phyloP scores from a whole-genome alignment of 73 alveolate genomes.

The Durusdinium trenchii region DNA sequence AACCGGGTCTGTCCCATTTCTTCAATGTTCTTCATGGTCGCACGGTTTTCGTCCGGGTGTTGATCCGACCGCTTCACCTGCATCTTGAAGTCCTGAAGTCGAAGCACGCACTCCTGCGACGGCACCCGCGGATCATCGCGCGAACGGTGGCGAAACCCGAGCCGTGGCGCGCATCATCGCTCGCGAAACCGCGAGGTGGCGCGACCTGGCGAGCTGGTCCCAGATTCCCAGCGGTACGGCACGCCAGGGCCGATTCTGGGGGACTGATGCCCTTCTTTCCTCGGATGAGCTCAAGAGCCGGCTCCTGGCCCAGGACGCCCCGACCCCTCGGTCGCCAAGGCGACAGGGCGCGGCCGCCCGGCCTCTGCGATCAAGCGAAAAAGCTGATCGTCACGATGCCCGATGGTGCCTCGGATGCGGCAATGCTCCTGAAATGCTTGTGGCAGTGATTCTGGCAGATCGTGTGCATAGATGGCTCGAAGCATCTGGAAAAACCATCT shows the following conservation, averaged over 20 bases:
- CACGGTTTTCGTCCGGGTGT: too few species aligned
- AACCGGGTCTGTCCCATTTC: too few species aligned
- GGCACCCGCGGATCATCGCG: not conserved
- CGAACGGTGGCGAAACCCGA: not conserved
- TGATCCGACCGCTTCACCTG: too few species aligned
- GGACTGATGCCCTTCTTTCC: not conserved
- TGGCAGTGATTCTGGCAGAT: not conserved
- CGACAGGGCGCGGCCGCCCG: not conserved
- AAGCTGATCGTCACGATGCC: slow-evolving; percentile 83
- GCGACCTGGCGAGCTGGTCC: too few species aligned
- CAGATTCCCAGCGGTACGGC: too few species aligned
- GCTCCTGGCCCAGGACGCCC: not conserved
- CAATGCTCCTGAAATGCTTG: not conserved
- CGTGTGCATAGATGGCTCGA: not conserved
- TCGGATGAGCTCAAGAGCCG: not conserved
- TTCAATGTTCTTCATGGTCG: too few species aligned
- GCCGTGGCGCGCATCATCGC: too few species aligned
- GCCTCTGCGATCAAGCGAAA: slow-evolving; percentile 73
- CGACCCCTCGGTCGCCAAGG: too few species aligned
- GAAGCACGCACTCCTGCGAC: slow-evolving; percentile 58
- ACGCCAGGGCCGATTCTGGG: too few species aligned
- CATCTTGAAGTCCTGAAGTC: slow-evolving; percentile 74
- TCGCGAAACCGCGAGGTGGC: too few species aligned
- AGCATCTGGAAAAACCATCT: too few species aligned
- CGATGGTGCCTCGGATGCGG: slow-evolving; percentile 41